Evolutionary conservation across 2,329 filamentous ascomycete genomes (phyloP).

Genomic region (Aspergillus ochraceus): DNA sequence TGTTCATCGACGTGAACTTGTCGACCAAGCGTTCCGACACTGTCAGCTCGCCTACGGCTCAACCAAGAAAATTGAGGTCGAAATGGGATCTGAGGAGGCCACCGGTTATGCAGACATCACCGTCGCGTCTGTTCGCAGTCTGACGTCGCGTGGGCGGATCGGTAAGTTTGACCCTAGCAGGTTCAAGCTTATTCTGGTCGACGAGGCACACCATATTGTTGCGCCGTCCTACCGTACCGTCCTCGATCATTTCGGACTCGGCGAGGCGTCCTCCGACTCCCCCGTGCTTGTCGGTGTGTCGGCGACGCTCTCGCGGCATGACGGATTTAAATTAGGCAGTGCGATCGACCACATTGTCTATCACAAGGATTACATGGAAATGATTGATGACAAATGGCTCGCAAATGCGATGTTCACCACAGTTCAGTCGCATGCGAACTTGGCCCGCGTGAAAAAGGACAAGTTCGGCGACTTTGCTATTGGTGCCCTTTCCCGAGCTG

Average conservation of each 20-base stretch:
- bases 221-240: constrained; percentile 74
- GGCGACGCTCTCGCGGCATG: constrained; percentile 75
- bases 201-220: constrained; percentile 96
- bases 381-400: constrained; percentile 89
- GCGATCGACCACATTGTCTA: constrained; percentile 96
- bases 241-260: constrained; percentile 76
- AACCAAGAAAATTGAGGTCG: constrained; percentile 76
- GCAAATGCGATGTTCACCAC: constrained; percentile 93
- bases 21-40: constrained; percentile 88
- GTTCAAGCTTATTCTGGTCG: constrained; percentile 91
- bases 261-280: constrained; percentile 48
- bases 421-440: constrained; percentile 76
- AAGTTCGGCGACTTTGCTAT: constrained; percentile 76
- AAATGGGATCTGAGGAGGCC: constrained; percentile 80
- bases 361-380: constrained; percentile 78
- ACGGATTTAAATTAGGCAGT: constrained; percentile 76
- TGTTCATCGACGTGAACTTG: constrained; percentile 87
- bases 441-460: constrained; percentile 67
- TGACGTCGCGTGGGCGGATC: constrained; percentile 75
- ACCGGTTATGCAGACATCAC: constrained; percentile 87
- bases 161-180: constrained; percentile 73
- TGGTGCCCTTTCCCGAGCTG: constrained; percentile 72
- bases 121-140: constrained; percentile 83
- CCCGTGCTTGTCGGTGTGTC: constrained; percentile 86
- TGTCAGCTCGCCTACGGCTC: constrained; percentile 75